Base-by-base conservation (phyloP, 129 eudicot genomes). In the Ambrosia trifida region DNA sequence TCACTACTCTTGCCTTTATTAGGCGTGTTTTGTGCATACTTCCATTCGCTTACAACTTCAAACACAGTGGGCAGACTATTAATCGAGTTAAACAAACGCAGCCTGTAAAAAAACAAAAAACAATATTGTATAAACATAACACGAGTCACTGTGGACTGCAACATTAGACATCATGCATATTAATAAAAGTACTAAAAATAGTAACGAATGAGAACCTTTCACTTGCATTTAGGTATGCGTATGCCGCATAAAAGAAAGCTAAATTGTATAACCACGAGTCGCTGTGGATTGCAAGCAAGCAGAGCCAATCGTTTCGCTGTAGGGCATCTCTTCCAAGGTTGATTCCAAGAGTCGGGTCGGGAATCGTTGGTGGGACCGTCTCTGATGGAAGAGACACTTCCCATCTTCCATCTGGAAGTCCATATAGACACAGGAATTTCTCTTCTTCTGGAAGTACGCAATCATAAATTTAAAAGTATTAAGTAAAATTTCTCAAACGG, bases 331-430 rank as follows among this genome's bases (percentile, higher is more conserved):
- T 88, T 41, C 94, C 94, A 81, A 88, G 83, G 77, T 91, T 91
- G 81, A 91, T 91, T 66, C 98, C 96, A 28, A 87, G 91, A 45
- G 95, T 91, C 11, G 98, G 98, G 80, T 93, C 96, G 17, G 98
- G 98, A 75, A 89, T 86, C 80, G 83, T 90, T 3, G 98, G 92
- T 60, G 96, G 98, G 52, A 91, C 96, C 72, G 84, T 90, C 68
- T 88, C 94, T 7, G 96, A 93, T 32, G 97, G 97, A 69, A 84
- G 88, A 83, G 80, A 82, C 24, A 93, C 98, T 79, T 89, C 92
- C 98, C 98, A 93, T 32, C 80, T 83, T 74, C 84, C 91, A 80
- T 93, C 74, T 40, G 96, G 80, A 78, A 85, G 91, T 35, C 96
- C 98, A 85, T 89, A 89, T 16, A 93, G 83, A 81, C 98, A 93